Evolutionary conservation across 2,329 filamentous ascomycete genomes (phyloP).

Genomic region (Tolypocladium cylindrosporum): DNA sequence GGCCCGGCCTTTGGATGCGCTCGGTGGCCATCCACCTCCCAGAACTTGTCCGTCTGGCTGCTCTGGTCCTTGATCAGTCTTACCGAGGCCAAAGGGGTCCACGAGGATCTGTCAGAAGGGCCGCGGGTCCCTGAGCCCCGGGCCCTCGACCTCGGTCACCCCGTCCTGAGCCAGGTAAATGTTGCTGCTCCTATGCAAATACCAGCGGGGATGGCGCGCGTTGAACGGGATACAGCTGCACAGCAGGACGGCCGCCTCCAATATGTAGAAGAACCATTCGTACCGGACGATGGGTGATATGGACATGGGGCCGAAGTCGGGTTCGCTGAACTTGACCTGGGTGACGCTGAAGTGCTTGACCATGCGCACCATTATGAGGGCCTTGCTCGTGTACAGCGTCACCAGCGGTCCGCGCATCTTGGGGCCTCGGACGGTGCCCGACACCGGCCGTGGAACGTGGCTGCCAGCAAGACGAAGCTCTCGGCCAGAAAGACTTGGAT

Average conservation of each 20-base stretch:
- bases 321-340: slow-evolving; percentile 24
- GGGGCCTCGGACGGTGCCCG: background rate
- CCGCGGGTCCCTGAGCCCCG: background rate
- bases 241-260: slow-evolving; percentile 45
- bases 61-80: background rate
- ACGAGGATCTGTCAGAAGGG: background rate
- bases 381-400: slow-evolving; percentile 40
- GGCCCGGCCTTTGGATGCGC: background rate
- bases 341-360: slow-evolving; percentile 49
- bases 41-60: background rate
- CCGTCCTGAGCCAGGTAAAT: background rate
- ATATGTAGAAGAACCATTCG: slow-evolving; percentile 51
- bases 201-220: background rate
- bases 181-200: background rate
- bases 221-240: slow-evolving; percentile 34
- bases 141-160: background rate
- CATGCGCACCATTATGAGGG: slow-evolving; percentile 38
- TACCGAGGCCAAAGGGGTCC: background rate
- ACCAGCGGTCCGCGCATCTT: background rate
- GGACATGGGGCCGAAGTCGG: slow-evolving; percentile 22
- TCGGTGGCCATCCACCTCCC: background rate
- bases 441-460: background rate
- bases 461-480: slow-evolving; percentile 37
- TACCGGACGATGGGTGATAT: slow-evolving; percentile 40
- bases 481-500: slow-evolving; percentile 44